Evolutionary conservation across 352 stramenopile genomes (phyloP).

Genomic region (Phytopythium vexans): DNA sequence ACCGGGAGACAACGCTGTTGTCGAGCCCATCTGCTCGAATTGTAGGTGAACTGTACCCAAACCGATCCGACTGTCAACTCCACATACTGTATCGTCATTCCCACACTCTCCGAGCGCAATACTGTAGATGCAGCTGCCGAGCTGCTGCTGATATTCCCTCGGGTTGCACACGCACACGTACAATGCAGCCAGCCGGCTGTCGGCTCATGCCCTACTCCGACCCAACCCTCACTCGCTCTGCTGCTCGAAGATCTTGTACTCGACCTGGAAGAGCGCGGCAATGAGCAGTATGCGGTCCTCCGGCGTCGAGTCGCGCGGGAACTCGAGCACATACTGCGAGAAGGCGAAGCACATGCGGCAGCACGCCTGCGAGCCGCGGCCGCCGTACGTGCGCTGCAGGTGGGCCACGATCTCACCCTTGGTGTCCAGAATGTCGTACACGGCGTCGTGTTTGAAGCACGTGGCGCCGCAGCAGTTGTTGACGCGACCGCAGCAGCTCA

Average conservation of each 20-base stretch:
- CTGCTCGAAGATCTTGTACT: constrained; percentile 58
- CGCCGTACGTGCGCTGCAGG: constrained; percentile 52
- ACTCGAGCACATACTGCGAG: constrained; percentile 62
- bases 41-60: too few species aligned
- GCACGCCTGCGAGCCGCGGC: constrained; percentile 18
- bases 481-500: constrained; percentile 49
- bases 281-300: constrained; percentile 56
- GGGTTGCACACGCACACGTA: too few species aligned
- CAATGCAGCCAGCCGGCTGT: too few species aligned
- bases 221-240: constrained; percentile 8
- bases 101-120: too few species aligned
- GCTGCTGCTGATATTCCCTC: too few species aligned
- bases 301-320: constrained; percentile 46
- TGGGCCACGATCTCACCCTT: constrained; percentile 49
- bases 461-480: constrained; percentile 73
- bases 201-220: neutral
- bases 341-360: constrained; percentile 39
- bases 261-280: constrained; percentile 54
- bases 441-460: constrained; percentile 57
- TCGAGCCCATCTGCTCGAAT: too few species aligned
- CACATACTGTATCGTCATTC: too few species aligned
- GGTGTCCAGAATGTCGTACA: constrained; percentile 63
- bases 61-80: too few species aligned
- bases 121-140: too few species aligned
- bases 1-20: too few species aligned